Evolutionary conservation across 1,284 basidiomycete species (phyloP).

Genomic region (Cutaneotrichosporon curvatum): DNA sequence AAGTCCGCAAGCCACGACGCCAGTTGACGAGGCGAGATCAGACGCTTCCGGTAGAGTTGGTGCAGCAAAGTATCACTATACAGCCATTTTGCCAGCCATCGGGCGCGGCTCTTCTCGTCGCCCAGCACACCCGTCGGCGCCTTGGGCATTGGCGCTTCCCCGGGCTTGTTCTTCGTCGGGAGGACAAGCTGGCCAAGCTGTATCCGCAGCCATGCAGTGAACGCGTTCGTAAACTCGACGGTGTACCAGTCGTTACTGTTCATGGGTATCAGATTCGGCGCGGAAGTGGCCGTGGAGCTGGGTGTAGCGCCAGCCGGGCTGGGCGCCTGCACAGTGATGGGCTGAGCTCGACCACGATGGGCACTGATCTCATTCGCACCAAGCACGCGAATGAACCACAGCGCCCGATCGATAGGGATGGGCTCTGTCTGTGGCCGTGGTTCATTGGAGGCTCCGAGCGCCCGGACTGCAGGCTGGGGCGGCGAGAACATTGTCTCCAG

Average conservation of each 20-base stretch:
- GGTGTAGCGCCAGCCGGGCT: conserved; percentile 34
- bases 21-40: conserved; percentile 75
- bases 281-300: conserved; percentile 40
- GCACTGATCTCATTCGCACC: conserved; percentile 89
- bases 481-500: conserved; percentile 70
- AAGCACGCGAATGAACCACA: conserved; percentile 91
- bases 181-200: conserved; percentile 77
- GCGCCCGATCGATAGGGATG: conserved; percentile 76
- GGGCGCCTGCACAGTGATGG: conserved; percentile 25
- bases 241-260: conserved; percentile 73
- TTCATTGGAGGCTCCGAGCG: conserved; percentile 2
- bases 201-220: conserved; percentile 82
- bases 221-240: conserved; percentile 77
- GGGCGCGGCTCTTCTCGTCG: conserved; percentile 33
- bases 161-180: conserved; percentile 68
- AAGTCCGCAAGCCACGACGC: conserved; percentile 77
- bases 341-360: conserved; percentile 50
- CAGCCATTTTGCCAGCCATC: conserved; percentile 35
- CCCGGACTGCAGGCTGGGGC: conserved; percentile 8
- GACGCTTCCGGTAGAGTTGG: conserved; percentile 68
- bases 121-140: conserved; percentile 48
- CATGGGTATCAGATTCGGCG: conserved; percentile 44
- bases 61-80: conserved; percentile 59
- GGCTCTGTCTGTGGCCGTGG: conserved; percentile 50
- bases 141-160: conserved; percentile 16